Base-by-base conservation (phyloP, 768 basidiomycete genomes). In the Boletus bicolor region DNA sequence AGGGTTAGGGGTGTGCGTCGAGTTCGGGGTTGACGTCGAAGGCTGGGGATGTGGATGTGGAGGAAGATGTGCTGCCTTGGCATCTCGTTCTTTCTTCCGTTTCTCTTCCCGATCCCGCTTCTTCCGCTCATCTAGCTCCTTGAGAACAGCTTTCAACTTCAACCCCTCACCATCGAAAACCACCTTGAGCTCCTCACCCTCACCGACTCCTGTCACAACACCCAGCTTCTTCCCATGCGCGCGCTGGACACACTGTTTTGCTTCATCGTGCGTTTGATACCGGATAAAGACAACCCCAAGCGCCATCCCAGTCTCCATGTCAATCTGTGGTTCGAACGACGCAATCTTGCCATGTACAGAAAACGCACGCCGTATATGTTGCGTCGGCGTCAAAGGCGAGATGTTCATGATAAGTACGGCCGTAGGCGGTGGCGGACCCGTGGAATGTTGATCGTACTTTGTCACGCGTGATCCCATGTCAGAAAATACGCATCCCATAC, bases 231-330 rank as follows among this genome's bases (percentile, higher is more conserved):
- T 78, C 32, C 90, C 89, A 54, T 92, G 78, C 63, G 86, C 86
- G 48, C 76, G 78, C 55, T 79, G 79, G 24, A 89, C 77, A 56
- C 89, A 93, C 44, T 72, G 65, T 53, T 77, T 78, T 5, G 93
- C 93, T 43, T 89, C 86, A 15, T 85, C 84, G 57, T 86, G 83
- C 0, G 80, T 73, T 17, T 71, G 65, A 65, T 75, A 98, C 59
- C 81, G 82, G 59, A 98, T 79, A 65, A 82, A 83, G 41, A 92
- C 82, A 41, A 98, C 82, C 3, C 95, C 94, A 1, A 97, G 80
- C 2, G 87, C 82, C 47, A 83, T 86, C 4, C 93, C 94, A n/a
- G 85, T 91, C 49, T 79, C 77, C 54, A 80, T 79, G 72, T 96
- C 89, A 55, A 89, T 82, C 64, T 93, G 89, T 11, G 85, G 79